These are phyloP conservation scores for Entonaema liquescens DNA, from an alignment of 495 filamentous ascomycete genomes.

Conservation along the genomic window DNA sequence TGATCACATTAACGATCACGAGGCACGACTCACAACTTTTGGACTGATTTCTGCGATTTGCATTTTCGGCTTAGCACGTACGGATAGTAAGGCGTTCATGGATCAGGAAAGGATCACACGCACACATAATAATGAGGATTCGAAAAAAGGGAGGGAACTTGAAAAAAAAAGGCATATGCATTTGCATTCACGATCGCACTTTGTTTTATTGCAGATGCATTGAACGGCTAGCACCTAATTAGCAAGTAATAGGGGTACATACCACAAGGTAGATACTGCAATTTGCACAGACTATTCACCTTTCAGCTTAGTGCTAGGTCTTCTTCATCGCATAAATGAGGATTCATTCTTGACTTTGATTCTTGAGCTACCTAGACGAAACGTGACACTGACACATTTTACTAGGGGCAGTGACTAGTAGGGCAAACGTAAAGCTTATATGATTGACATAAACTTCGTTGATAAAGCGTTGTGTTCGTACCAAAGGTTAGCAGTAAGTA, in stretches of 20 bases:
- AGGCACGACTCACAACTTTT: neutral
- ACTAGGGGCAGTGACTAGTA: neutral
- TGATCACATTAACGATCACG: neutral
- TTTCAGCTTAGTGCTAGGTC: neutral
- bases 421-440: too few relatives aligned
- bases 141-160: neutral
- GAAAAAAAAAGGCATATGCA: neutral
- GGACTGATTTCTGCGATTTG: neutral
- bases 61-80: neutral
- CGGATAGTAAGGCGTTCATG: neutral
- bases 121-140: neutral
- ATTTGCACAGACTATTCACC: neutral
- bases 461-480: too few relatives aligned
- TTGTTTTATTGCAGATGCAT: neutral
- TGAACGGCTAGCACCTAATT: neutral
- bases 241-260: neutral
- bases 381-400: neutral
- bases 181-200: neutral
- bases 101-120: neutral
- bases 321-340: neutral
- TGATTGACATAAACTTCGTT: too few relatives aligned
- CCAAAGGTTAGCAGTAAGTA: too few relatives aligned
- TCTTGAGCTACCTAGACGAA: neutral
- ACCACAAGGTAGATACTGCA: neutral
- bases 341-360: neutral